A percentile compares a stretch with the other conserved stretches of the same genome.
Conservation (phyloP, 2,329 filamentous ascomycete genomes). For the Fusarium pseudocircinatum region DNA sequence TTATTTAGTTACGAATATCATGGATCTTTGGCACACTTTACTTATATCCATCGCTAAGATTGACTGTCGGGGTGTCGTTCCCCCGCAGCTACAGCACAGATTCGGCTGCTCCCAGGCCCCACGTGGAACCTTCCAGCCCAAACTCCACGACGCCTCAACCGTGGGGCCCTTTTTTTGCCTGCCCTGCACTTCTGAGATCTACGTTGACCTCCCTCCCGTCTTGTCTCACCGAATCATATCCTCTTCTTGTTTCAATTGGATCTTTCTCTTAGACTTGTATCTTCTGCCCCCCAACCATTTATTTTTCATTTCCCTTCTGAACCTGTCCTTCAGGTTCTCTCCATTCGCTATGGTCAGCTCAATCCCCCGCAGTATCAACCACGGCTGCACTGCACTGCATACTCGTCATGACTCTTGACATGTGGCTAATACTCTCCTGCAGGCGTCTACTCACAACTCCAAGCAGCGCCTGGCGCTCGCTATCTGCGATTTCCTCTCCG, state of each 20-base stretch:
- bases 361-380: constrained; percentile 11
- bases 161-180: constrained; percentile 34
- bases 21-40: background rate
- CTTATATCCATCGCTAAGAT: background rate
- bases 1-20: background rate
- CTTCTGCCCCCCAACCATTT: background rate
- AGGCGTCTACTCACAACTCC: constrained; percentile 54
- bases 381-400: constrained; percentile 1
- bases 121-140: constrained; percentile 46
- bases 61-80: background rate
- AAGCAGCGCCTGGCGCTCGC: constrained; percentile 94
- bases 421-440: constrained; percentile 6
- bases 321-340: constrained; percentile 13
- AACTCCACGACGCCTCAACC: constrained; percentile 37
- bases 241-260: constrained; percentile 4
- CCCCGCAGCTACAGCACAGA: constrained; percentile 21
- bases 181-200: constrained; percentile 13
- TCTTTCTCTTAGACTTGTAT: background rate
- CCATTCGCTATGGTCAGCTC: constrained; percentile 23
- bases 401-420: constrained; percentile 3
- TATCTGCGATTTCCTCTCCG: constrained; percentile 93
- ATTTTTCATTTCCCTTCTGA: background rate
- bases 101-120: constrained; percentile 31
- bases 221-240: constrained; percentile 1
- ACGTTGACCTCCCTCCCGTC: background rate